A percentile compares a stretch with the other conserved stretches of the same genome.
Evolutionary conservation across 495 filamentous ascomycete species (phyloP).

Genomic region (Aspergillus saccharolyticus): DNA sequence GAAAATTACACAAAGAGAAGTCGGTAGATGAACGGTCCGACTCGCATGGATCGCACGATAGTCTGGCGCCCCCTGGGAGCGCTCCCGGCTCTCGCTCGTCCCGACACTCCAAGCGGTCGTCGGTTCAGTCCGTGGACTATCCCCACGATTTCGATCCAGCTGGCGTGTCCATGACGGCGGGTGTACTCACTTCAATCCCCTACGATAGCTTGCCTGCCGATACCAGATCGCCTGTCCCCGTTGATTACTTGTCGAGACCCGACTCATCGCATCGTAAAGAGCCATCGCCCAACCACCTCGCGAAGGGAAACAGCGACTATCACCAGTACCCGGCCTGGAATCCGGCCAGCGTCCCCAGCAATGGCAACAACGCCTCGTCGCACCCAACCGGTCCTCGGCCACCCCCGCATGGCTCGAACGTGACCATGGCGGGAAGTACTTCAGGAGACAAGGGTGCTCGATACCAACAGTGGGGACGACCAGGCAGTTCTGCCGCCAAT

Average conservation of each 20-base stretch:
- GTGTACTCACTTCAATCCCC: constrained; percentile 83
- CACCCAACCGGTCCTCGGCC: constrained; percentile 66
- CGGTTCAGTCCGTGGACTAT: constrained; percentile 65
- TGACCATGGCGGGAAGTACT: constrained; percentile 58
- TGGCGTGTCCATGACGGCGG: constrained; percentile 70
- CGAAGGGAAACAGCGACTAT: constrained; percentile 71
- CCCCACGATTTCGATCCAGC: constrained; percentile 41
- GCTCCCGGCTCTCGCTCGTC: constrained; percentile 68
- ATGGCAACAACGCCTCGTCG: constrained; percentile 38
- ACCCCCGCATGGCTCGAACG: constrained; percentile 57
- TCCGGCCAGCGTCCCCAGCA: constrained; percentile 38
- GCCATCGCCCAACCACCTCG: constrained; percentile 74
- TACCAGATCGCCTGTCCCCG: constrained; percentile 61
- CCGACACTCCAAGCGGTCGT: constrained; percentile 73
- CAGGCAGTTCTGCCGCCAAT: constrained; percentile 51
- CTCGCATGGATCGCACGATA: constrained; percentile 48
- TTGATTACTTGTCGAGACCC: constrained; percentile 69
- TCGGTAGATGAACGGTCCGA: constrained; percentile 53
- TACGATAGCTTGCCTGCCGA: constrained; percentile 72
- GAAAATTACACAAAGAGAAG: constrained; percentile 71
- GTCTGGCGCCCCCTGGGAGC: constrained; percentile 44
- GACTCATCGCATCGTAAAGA: constrained; percentile 66
- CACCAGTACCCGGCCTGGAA: constrained; percentile 86
- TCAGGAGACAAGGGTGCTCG: constrained; percentile 64
- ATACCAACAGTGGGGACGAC: constrained; percentile 68